phyloP scores from a whole-genome alignment of 108 stramenopile species.

The Poteriospumella lacustris region DNA sequence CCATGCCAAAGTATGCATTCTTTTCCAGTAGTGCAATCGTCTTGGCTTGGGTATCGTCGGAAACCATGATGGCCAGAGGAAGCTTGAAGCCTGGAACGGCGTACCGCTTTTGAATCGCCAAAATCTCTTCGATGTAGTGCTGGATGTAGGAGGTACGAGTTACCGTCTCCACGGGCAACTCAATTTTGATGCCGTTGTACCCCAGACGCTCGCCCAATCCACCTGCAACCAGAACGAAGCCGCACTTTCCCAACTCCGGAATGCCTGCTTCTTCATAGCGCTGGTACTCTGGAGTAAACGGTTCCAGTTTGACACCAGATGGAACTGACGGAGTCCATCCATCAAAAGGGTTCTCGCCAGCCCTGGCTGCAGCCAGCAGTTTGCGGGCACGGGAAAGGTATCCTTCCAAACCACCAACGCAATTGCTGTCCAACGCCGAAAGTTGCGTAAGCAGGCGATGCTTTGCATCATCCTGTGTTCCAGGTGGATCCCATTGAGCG shows the following conservation, averaged over 20 bases:
- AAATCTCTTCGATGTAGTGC: slow-evolving; percentile 77
- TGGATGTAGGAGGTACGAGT: slow-evolving; percentile 80
- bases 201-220: slow-evolving; percentile 94
- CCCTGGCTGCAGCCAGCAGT: slow-evolving; percentile 29
- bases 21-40: slow-evolving; percentile 77
- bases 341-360: slow-evolving; percentile 39
- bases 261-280: slow-evolving; percentile 28
- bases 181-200: slow-evolving; percentile 88
- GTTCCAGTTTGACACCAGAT: slow-evolving; percentile 37
- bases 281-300: slow-evolving; percentile 33
- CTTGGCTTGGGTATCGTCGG: slow-evolving; percentile 86
- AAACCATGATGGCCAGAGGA: slow-evolving; percentile 96
- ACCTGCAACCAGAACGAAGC: slow-evolving; percentile 59
- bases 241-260: slow-evolving; percentile 23
- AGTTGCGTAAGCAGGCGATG: not conserved
- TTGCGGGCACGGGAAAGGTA: slow-evolving; percentile 35
- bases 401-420: slow-evolving; percentile 30
- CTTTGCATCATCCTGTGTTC: not conserved
- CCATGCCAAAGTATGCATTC: slow-evolving; percentile 84
- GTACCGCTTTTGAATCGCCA: slow-evolving; percentile 75
- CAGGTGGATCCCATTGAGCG: slow-evolving; percentile 2
- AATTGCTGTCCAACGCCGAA: not conserved
- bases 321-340: slow-evolving; percentile 43
- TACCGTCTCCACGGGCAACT: slow-evolving; percentile 78
- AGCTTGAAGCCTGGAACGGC: slow-evolving; percentile 52